A percentile compares a stretch with the other conserved stretches of the same genome.
Evolutionary conservation across 495 filamentous ascomycete genomes (phyloP).

Genomic region (Lophium mytilinum): DNA sequence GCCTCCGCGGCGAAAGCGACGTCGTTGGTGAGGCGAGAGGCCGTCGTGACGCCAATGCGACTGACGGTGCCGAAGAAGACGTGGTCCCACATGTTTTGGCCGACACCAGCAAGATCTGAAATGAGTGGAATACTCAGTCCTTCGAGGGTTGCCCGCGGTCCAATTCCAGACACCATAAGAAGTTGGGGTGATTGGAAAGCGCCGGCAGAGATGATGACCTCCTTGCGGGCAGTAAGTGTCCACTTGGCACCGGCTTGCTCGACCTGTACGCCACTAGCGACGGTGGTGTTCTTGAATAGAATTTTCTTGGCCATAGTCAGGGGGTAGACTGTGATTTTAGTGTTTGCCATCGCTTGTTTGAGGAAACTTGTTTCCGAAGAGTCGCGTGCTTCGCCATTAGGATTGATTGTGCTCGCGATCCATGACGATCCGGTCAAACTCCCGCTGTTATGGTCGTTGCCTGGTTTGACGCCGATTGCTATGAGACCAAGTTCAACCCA

Average conservation of each 20-base stretch:
- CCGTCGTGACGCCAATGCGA: constrained; percentile 13
- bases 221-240: constrained; percentile 30
- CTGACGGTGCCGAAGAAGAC: constrained; percentile 16
- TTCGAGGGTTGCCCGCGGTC: constrained; percentile 21
- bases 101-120: constrained; percentile 42
- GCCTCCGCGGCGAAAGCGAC: not conserved
- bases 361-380: constrained; percentile 20
- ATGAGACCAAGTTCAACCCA: constrained; percentile 16
- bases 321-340: constrained; percentile 28
- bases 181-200: constrained; percentile 32
- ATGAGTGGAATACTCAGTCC: constrained; percentile 30
- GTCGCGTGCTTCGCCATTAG: constrained; percentile 14
- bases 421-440: constrained; percentile 30
- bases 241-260: constrained; percentile 29
- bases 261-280: constrained; percentile 35
- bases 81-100: constrained; percentile 46
- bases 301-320: constrained; percentile 34
- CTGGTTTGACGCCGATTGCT: constrained; percentile 30
- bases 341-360: constrained; percentile 17
- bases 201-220: constrained; percentile 33
- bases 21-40: constrained; percentile 22
- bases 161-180: constrained; percentile 29
- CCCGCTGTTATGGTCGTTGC: constrained; percentile 32
- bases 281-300: constrained; percentile 27
- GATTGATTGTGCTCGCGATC: constrained; percentile 27